Percentiles rank a stretch among this genome's conserved stretches.
These are phyloP conservation scores for Diaporthe velutina DNA, from an alignment of 2,329 filamentous ascomycete species.

Conservation along the genomic window DNA sequence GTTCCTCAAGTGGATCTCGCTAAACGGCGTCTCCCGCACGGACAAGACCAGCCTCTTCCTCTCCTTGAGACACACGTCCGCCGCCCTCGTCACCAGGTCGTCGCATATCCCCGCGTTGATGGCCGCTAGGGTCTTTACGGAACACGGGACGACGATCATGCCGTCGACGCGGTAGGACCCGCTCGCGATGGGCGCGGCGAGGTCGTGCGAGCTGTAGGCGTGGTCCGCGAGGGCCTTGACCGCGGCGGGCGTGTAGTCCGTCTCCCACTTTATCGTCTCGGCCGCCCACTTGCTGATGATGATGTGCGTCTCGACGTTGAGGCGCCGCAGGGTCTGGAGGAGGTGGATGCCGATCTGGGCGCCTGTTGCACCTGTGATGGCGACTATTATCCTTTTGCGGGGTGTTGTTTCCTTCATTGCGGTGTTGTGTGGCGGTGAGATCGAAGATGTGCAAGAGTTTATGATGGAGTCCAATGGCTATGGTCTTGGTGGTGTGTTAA, in stretches of 20 bases:
- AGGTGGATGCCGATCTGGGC: slow-evolving; percentile 56
- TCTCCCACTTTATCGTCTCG: slow-evolving; percentile 62
- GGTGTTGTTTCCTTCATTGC: neutral
- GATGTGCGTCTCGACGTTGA: slow-evolving; percentile 62
- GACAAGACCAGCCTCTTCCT: slow-evolving; percentile 54
- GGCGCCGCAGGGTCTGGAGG: slow-evolving; percentile 54
- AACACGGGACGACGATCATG: slow-evolving; percentile 63
- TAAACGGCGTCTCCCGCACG: slow-evolving; percentile 59
- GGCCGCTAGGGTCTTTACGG: slow-evolving; percentile 61
- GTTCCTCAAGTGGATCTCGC: slow-evolving; percentile 60
- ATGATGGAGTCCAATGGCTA: neutral
- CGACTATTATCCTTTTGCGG: slow-evolving; percentile 56
- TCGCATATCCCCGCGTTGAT: slow-evolving; percentile 57
- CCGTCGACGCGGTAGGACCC: slow-evolving; percentile 59
- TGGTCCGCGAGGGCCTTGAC: slow-evolving; percentile 54
- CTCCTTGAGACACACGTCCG: slow-evolving; percentile 62
- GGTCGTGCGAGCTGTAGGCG: slow-evolving; percentile 56
- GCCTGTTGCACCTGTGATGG: slow-evolving; percentile 64
- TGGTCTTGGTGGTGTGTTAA: neutral
- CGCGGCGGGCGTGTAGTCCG: slow-evolving; percentile 52
- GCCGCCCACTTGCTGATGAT: slow-evolving; percentile 63
- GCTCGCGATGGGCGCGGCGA: slow-evolving; percentile 58
- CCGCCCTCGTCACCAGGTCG: slow-evolving; percentile 59
- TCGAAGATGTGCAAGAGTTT: neutral
- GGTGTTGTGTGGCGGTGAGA: neutral